Evolutionary conservation across 331 rosid species (phyloP), one percentile per base, ranked within the genome.

Genomic region (Prunus yedoensis): DNA sequence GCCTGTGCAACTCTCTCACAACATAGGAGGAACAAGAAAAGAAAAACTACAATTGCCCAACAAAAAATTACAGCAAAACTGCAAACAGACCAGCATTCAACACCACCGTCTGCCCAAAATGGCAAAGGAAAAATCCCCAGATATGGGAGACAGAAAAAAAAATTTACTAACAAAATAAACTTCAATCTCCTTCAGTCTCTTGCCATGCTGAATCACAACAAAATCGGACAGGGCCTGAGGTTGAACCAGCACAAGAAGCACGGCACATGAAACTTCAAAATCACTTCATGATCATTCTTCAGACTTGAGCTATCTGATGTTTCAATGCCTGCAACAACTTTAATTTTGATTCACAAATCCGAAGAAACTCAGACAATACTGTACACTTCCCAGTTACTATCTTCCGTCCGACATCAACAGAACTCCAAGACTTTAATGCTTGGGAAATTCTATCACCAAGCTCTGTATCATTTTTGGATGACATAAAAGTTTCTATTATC

Each of bases 391-490:
- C 97, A 2, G 82, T 81, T 43, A 84, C 65, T 32, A 95, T 85
- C 84, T 92, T 95, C 76, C 96, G 86, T 25, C 89, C 91, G 25
- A 88, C 93, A 41, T 95, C 93, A 28, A 84, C 88, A 28, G 87
- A 83, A 77, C 75, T 87, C 99, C 99, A 95, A 63, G 91, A 85
- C 78, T 82, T 86, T 45, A 95, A 74, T 73, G 96, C 87, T 66
- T 74, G 89, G 57, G 86, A 76, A 66, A 91, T 87, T 11, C 73
- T 79, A 60, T 86, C 91, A 27, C 99, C 96, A 10, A 89, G 66
- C 32, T 92, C 93, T 1, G 18, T 50, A 5, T 78, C 85, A 78
- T 81, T 68, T 67, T 69, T 51, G 70, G 93, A 83, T 60, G 86
- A 88, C 56, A 74, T 63, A 43, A 66, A 83, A 17, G 91, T 80